Conservation (phyloP, 2,329 filamentous ascomycete species). For the Dothideomycetes sp. region DNA sequence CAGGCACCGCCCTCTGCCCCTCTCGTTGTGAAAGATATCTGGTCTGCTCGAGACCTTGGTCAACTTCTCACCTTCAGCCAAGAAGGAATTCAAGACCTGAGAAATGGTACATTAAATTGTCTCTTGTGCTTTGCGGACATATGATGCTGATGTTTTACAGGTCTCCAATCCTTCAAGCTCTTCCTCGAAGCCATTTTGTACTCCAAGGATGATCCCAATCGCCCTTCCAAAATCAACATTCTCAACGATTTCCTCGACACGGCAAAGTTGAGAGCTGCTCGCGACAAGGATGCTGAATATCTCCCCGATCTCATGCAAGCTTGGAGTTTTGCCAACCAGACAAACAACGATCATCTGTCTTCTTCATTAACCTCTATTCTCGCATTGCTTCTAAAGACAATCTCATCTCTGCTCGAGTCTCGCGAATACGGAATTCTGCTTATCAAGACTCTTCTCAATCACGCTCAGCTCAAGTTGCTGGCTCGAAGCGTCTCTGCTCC, state of each 20-base stretch:
- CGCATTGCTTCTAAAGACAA: slow-evolving; percentile 68
- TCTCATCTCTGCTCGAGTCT: slow-evolving; percentile 66
- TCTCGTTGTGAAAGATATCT: slow-evolving; percentile 34
- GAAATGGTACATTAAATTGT: slow-evolving; percentile 46
- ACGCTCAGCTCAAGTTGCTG: slow-evolving; percentile 70
- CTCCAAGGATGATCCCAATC: slow-evolving; percentile 40
- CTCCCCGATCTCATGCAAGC: slow-evolving; percentile 75
- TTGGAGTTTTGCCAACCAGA: slow-evolving; percentile 74
- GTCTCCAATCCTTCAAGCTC: slow-evolving; percentile 59
- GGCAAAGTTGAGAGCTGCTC: slow-evolving; percentile 40
- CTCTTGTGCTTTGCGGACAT: too few relatives aligned
- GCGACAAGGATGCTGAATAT: slow-evolving; percentile 53
- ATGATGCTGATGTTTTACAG: slow-evolving; percentile 33
- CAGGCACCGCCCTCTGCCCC: background rate
- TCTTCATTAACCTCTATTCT: slow-evolving; percentile 74
- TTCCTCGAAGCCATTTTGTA: slow-evolving; percentile 59
- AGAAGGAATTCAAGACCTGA: slow-evolving; percentile 52
- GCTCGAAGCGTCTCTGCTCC: slow-evolving; percentile 69
- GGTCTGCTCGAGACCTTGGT: slow-evolving; percentile 57
- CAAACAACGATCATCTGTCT: slow-evolving; percentile 70
- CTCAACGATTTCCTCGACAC: slow-evolving; percentile 60
- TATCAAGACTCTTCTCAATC: slow-evolving; percentile 72
- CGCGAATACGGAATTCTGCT: slow-evolving; percentile 66
- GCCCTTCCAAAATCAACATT: slow-evolving; percentile 45
- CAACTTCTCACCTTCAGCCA: slow-evolving; percentile 63